These are phyloP conservation scores for Tuctoria greenei DNA, from an alignment of 176 grass and related monocot genomes.

Conservation along the genomic window DNA sequence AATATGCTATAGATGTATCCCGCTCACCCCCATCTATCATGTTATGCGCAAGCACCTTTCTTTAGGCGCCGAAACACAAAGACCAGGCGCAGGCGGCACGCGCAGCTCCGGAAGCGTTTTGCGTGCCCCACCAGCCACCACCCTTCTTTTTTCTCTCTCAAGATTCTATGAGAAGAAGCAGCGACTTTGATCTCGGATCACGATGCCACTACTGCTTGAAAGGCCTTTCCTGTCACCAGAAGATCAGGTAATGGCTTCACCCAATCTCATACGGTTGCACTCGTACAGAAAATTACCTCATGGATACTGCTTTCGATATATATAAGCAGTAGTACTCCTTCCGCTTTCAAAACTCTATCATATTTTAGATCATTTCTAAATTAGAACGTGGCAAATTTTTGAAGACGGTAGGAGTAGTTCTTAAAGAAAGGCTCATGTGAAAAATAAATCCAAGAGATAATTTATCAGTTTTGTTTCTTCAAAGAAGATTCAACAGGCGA, in stretches of 20 bases:
- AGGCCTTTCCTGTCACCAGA: not conserved
- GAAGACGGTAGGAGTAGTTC: too few species aligned
- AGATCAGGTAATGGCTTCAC: not conserved
- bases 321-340: too few species aligned
- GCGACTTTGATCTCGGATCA: not conserved
- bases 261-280: not conserved
- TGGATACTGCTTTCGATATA: not conserved
- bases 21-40: too few species aligned
- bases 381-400: too few species aligned
- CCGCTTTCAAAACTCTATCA: too few species aligned
- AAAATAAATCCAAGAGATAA: not conserved
- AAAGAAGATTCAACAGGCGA: conserved; percentile 24
- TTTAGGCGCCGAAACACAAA: not conserved
- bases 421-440: too few species aligned
- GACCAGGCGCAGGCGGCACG: not conserved
- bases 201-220: not conserved
- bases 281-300: not conserved
- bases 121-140: not conserved
- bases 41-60: not conserved
- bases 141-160: not conserved
- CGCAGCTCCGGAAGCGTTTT: not conserved
- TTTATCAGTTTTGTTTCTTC: not conserved
- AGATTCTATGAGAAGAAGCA: not conserved
- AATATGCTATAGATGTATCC: too few species aligned
- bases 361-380: too few species aligned